Base-by-base conservation (phyloP, 352 stramenopile species). In the Globisporangium nodosum region DNA sequence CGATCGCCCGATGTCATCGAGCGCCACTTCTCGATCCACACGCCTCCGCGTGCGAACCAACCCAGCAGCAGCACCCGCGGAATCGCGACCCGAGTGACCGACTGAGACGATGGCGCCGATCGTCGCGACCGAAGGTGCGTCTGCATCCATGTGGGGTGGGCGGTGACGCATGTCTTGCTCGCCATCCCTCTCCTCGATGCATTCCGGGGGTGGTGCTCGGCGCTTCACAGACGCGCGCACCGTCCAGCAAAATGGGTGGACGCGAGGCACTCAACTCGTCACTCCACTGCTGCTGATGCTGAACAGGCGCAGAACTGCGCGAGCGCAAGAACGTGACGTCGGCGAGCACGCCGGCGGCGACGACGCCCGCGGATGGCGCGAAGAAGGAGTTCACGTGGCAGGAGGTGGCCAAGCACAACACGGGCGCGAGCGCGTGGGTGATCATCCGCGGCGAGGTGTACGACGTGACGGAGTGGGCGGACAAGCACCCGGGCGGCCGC, bases 371-470 rank as follows among this genome's bases (percentile, higher is more conserved):
- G 39, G 69, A 65, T 49, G 20, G 43, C 43, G 66, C 57, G 52
- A 55, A 63, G 33, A 56, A 49, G 62, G 74, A 77, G 55, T 97
- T 90, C 73, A 98, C 93, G 59, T 98, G 91, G 92, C 76, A 92
- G 58, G 92, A 99, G 51, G 92, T 99, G 49, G 90, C 96, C 58
- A 85, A 96, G 78, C 96, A 99, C 71, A 92, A 96, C 73, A 97
- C 92, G 52, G 87, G 90, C 30, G 72, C 91, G 30, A 98, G 98
- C 85, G 96, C 94, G 24, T 99, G 96, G 96, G 87, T 99, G 51
- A 96, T 99, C 47, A 87, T 97, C 63, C 84, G 89, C 64, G 87
- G 88, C 61, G 87, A 92, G 49, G 90, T 98, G n/a, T 98, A 97
- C 73, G 90, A 98, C 59, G 88, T 98, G n/a, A 97, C 90, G 12